Conservation (phyloP, 495 filamentous ascomycete species). For the Hypoxylon crocopeplum region DNA sequence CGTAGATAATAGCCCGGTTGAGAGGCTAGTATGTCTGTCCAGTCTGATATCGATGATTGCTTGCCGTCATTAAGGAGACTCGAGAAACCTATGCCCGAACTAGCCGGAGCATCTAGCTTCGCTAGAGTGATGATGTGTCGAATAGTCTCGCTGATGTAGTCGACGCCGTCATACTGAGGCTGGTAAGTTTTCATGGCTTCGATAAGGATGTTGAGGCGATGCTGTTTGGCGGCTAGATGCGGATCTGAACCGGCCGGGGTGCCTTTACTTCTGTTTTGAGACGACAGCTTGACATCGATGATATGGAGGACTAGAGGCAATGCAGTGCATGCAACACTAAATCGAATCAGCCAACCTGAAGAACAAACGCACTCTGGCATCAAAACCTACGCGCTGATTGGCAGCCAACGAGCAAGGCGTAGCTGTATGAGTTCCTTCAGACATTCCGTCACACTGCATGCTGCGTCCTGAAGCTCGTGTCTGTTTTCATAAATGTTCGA, state of each 20-base stretch:
- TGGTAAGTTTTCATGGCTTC: conserved; percentile 48
- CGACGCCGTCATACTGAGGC: conserved; percentile 45
- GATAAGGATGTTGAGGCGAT: conserved; percentile 46
- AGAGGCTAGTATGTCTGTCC: conserved; percentile 43
- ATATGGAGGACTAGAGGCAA: conserved; percentile 44
- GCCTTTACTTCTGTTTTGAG: conserved; percentile 32
- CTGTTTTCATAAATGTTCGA: conserved; percentile 45
- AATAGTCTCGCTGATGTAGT: conserved; percentile 45
- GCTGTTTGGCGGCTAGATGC: conserved; percentile 39
- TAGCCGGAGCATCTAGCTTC: conserved; percentile 35
- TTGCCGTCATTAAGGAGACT: conserved; percentile 21
- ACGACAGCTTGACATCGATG: conserved; percentile 44
- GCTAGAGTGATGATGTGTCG: conserved; percentile 45
- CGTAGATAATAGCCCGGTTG: conserved; percentile 42
- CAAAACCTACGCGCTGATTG: conserved; percentile 43
- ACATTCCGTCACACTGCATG: conserved; percentile 45
- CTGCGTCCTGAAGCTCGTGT: conserved; percentile 43
- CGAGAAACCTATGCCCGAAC: conserved; percentile 4
- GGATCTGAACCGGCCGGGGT: conserved; percentile 18
- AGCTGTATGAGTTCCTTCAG: conserved; percentile 44
- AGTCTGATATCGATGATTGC: conserved; percentile 38
- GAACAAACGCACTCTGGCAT: not conserved
- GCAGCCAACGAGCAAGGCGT: conserved; percentile 40
- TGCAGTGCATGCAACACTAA: conserved; percentile 42
- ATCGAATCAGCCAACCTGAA: conserved; percentile 2